These are phyloP conservation scores for Cetraspora pellucida DNA, from an alignment of 192 early-diverging fungal genomes.

Conservation along the genomic window DNA sequence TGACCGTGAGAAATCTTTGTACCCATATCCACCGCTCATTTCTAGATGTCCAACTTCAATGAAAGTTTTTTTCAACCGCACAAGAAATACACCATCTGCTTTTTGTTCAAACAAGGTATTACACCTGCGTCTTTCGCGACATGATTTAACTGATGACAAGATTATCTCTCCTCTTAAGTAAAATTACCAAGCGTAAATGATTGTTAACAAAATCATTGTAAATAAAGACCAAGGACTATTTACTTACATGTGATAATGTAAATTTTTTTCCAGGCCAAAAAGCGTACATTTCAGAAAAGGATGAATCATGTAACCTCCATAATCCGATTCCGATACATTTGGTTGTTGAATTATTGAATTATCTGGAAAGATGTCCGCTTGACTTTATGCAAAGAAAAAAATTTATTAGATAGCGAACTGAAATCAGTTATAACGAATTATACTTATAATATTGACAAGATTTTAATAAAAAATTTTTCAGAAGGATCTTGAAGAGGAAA, in stretches of 20 bases:
- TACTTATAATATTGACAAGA: slow-evolving; percentile 27
- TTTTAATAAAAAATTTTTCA: slow-evolving; percentile 17
- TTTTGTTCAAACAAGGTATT: slow-evolving; percentile 20
- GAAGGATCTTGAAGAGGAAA: slow-evolving; percentile 11
- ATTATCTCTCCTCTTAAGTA: slow-evolving; percentile 13
- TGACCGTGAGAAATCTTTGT: slow-evolving; percentile 25
- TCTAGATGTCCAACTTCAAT: slow-evolving; percentile 24
- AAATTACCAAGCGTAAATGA: neutral
- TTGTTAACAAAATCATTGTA: neutral
- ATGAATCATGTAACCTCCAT: slow-evolving; percentile 14
- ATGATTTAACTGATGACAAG: slow-evolving; percentile 19
- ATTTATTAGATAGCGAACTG: neutral
- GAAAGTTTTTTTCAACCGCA: slow-evolving; percentile 9
- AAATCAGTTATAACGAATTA: neutral
- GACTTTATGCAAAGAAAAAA: slow-evolving; percentile 1
- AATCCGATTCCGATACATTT: slow-evolving; percentile 14
- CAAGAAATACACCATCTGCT: slow-evolving; percentile 15
- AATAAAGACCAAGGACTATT: neutral
- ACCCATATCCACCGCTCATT: slow-evolving; percentile 28
- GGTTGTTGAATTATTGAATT: slow-evolving; percentile 17
- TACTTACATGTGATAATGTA: slow-evolving; percentile 22
- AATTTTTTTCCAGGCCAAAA: neutral
- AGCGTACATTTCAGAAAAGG: neutral
- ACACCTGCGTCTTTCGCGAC: neutral
- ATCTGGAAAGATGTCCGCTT: neutral